Percentiles rank a stretch among this genome's conserved stretches.
Conservation (phyloP, 352 stramenopile species). For the Blastocystis sp. region DNA sequence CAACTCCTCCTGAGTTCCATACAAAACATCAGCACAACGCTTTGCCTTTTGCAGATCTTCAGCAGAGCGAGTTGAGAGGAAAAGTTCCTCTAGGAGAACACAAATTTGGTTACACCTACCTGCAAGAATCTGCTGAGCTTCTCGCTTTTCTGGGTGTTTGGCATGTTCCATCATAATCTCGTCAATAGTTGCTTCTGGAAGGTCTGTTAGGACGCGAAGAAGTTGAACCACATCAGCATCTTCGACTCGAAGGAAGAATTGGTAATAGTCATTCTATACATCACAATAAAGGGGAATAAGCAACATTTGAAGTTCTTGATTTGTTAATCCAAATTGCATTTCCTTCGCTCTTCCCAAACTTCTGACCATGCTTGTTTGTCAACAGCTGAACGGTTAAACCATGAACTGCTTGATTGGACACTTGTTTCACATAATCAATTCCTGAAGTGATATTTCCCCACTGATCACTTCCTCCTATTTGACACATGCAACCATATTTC, state of each 20-base stretch:
- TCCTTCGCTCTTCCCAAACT: slow-evolving; percentile 96
- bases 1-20: not conserved
- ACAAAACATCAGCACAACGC: slow-evolving; percentile 35
- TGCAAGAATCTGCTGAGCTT: slow-evolving; percentile 62
- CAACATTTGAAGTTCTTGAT: slow-evolving; percentile 67
- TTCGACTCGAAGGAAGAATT: slow-evolving; percentile 80
- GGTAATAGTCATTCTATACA: slow-evolving; percentile 82
- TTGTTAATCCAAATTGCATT: slow-evolving; percentile 94
- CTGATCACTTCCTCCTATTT: slow-evolving; percentile 96
- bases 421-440: slow-evolving; percentile 86
- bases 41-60: slow-evolving; percentile 32
- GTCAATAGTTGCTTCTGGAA: slow-evolving; percentile 82
- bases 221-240: slow-evolving; percentile 86
- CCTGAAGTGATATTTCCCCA: slow-evolving; percentile 98
- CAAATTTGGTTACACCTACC: slow-evolving; percentile 39
- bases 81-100: not conserved
- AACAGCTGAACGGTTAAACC: slow-evolving; percentile 89
- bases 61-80: not conserved
- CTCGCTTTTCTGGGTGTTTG: slow-evolving; percentile 51
- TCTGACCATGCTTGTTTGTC: slow-evolving; percentile 89
- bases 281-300: not conserved
- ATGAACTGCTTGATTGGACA: slow-evolving; percentile 72
- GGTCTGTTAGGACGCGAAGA: slow-evolving; percentile 93
- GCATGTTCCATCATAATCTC: slow-evolving; percentile 64
- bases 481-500: slow-evolving; percentile 80